Conservation (phyloP, 306 rosid species). For the Vigna mungo region DNA sequence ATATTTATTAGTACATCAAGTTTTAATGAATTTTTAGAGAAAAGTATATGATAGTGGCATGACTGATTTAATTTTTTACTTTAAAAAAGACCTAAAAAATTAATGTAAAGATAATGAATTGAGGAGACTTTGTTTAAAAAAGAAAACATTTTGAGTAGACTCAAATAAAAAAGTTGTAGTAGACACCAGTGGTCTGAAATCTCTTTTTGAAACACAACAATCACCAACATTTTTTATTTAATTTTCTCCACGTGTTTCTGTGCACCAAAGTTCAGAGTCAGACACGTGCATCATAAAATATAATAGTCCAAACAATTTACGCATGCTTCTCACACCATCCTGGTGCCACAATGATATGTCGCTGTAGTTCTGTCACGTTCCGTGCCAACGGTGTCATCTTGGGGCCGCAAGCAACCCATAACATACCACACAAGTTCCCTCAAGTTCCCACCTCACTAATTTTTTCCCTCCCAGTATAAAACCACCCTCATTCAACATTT, state of each 20-base stretch:
- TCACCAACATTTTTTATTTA: too few species aligned
- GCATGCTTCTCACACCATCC: slow-evolving; percentile 48
- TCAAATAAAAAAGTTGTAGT: too few species aligned
- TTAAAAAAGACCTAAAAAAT: too few species aligned
- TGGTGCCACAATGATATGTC: background rate
- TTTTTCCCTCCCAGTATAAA: background rate
- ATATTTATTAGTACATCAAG: too few species aligned
- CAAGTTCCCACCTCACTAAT: background rate
- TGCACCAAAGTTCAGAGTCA: background rate
- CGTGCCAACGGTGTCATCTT: background rate
- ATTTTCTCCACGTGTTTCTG: slow-evolving; percentile 19
- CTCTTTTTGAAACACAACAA: too few species aligned
- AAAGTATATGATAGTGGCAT: too few species aligned
- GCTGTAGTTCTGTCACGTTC: slow-evolving; percentile 8
- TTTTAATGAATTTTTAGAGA: too few species aligned
- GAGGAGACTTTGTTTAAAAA: too few species aligned
- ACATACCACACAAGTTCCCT: slow-evolving; percentile 7
- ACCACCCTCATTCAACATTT: background rate
- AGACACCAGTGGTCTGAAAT: too few species aligned
- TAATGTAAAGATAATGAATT: too few species aligned
- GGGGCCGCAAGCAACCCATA: background rate
- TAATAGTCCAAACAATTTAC: background rate
- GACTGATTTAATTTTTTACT: too few species aligned
- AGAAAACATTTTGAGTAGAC: too few species aligned
- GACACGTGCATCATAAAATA: slow-evolving; percentile 31